A percentile compares a stretch with the other conserved stretches of the same genome.
Evolutionary conservation across 805 yeast genomes (phyloP).

Genomic region (Saccharomycopsis lassenensis): DNA sequence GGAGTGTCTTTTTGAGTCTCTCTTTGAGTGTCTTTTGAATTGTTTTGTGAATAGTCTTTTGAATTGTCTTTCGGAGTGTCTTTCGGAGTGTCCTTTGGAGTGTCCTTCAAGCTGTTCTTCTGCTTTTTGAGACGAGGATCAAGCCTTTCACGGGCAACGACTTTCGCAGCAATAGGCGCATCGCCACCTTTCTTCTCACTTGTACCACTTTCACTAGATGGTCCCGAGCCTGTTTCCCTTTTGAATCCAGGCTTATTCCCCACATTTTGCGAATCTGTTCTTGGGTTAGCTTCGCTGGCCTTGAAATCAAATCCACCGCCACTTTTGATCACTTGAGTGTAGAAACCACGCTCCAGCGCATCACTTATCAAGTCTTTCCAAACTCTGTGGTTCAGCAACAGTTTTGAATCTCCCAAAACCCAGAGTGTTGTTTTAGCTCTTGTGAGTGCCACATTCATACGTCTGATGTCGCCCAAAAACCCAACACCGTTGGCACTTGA

Average conservation of each 20-base stretch:
- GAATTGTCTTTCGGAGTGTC: too few species aligned
- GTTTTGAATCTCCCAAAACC: slow-evolving; percentile 75
- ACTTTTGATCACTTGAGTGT: slow-evolving; percentile 19
- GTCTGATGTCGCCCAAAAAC: slow-evolving; percentile 78
- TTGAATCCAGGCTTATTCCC: neutral
- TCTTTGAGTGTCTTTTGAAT: too few species aligned
- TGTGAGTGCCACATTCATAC: slow-evolving; percentile 96
- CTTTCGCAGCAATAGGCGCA: too few species aligned
- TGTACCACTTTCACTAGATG: neutral
- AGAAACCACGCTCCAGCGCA: slow-evolving; percentile 39
- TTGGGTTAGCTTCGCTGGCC: neutral
- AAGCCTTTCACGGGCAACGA: too few species aligned
- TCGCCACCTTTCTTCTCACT: neutral
- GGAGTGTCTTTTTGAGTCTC: neutral
- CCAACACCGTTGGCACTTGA: slow-evolving; percentile 74
- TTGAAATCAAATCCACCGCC: slow-evolving; percentile 15
- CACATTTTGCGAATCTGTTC: neutral
- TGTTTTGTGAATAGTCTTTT: too few species aligned
- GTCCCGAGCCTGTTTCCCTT: neutral
- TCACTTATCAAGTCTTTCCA: slow-evolving; percentile 66
- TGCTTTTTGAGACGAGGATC: neutral
- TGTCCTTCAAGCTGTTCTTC: neutral
- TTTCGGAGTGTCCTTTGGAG: neutral
- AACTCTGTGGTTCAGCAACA: slow-evolving; percentile 51
- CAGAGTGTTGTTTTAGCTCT: slow-evolving; percentile 88